Conservation (phyloP, 139 green algal genomes). For the Astrephomene gubernaculifera region DNA sequence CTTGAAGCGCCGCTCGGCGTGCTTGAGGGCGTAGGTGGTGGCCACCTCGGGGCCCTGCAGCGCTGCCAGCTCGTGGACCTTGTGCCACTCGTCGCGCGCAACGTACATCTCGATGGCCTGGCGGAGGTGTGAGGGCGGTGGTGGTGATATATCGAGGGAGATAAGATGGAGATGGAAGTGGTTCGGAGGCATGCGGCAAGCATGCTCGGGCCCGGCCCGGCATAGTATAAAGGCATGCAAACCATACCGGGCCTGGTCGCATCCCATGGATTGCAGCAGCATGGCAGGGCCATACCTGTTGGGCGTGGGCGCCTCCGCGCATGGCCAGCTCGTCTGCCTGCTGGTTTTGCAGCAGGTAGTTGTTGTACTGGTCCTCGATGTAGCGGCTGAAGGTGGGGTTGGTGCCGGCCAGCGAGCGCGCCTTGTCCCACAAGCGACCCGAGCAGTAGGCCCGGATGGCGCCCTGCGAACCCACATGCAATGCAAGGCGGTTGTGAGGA, state of each 20-base stretch:
- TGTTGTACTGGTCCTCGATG: slow-evolving; percentile 77
- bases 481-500: not conserved
- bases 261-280: no score
- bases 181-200: no score
- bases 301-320: slow-evolving; percentile 44
- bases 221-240: no score
- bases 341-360: slow-evolving; percentile 64
- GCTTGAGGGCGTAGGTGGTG: slow-evolving; percentile 60
- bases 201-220: no score
- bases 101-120: slow-evolving; percentile 75
- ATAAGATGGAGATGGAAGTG: not conserved
- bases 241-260: no score
- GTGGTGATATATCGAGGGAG: not conserved
- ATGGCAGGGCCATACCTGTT: slow-evolving; percentile 14
- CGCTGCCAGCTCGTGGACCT: slow-evolving; percentile 73
- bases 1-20: slow-evolving; percentile 73
- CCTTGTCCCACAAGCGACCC: slow-evolving; percentile 73
- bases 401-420: slow-evolving; percentile 59
- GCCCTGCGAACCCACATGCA: slow-evolving; percentile 37
- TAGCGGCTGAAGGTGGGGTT: slow-evolving; percentile 69
- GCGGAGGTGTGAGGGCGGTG: not conserved
- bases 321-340: slow-evolving; percentile 66
- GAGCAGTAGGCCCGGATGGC: slow-evolving; percentile 64
- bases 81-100: slow-evolving; percentile 73
- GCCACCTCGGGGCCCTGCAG: slow-evolving; percentile 69